Base-by-base conservation (phyloP, 1,139 yeast species). In the Candida sojae region DNA sequence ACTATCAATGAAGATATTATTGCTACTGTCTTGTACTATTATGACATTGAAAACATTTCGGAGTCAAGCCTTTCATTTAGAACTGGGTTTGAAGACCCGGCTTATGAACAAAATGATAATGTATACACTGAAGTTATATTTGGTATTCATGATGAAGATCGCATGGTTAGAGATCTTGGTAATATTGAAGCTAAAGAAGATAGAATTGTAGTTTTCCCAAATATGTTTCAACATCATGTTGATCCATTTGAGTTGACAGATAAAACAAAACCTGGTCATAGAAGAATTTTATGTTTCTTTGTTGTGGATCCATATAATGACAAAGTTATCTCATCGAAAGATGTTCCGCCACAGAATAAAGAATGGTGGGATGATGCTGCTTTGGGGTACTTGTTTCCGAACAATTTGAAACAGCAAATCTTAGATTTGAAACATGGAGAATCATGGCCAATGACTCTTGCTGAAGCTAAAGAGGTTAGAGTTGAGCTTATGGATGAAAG, bases 271-370 rank as follows among this genome's bases (percentile, higher is more conserved):
- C 62, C 65, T 0, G 80, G 80, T 2, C 67, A 66, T 51, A 59
- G 78, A 36, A 72, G 70, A 55, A 73, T 75, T 41, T 58, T 75
- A 48, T 71, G 78, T 47, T 68, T 71, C 53, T 74, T 74, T 50
- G 30, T 75, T 9, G 68, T 66, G 31, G 79, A 74, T 52, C 79
- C 79, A 1, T 52, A 59, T 53, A 67, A 72, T 47, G 57, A 62
- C 4, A 46, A 47, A 13, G 71, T 71, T 1, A 50, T 61, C 4
- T 44, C 71, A 4, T 63, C 75, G 0, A 67, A 59, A 6, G 57
- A 59, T 8, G 77, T 74, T 0, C 77, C 78, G 3, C 77, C 77
- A 1, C 79, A 73, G 53, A 77, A 73, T 53, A 44, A 56, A 34
- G 61, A 57, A n/a, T 73, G 78, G 77, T 65, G 69, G 69, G 54